Conservation (phyloP, 306 rosid species). For the Morella rubra region DNA sequence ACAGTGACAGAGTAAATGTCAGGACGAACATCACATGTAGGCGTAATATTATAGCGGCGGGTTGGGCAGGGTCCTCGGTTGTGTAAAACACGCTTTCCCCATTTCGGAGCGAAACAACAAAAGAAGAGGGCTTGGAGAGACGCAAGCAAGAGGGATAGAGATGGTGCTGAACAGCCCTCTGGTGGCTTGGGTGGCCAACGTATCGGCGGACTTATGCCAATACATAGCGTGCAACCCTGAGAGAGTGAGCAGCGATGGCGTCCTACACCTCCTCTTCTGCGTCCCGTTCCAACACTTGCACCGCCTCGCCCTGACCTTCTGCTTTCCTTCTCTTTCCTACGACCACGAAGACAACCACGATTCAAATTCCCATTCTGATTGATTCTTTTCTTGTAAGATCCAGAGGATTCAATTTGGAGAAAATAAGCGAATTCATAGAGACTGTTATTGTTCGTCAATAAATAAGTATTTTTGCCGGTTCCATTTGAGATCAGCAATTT, state of each 20-base stretch:
- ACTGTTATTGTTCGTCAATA: too few relatives aligned
- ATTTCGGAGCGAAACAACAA: not conserved
- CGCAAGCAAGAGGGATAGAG: slow-evolving; percentile 21
- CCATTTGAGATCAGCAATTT: too few relatives aligned
- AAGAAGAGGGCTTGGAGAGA: not conserved
- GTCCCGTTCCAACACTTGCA: slow-evolving; percentile 49
- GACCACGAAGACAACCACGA: not conserved
- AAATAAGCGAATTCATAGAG: too few relatives aligned
- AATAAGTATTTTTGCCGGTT: too few relatives aligned
- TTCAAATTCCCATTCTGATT: slow-evolving; percentile 33
- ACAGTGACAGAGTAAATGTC: too few relatives aligned
- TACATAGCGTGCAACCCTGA: slow-evolving; percentile 85
- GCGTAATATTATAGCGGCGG: too few relatives aligned
- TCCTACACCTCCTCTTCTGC: slow-evolving; percentile 64
- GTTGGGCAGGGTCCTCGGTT: not conserved
- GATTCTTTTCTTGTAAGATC: not conserved
- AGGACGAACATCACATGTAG: too few relatives aligned
- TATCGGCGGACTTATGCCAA: slow-evolving; percentile 63
- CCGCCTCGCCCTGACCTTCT: slow-evolving; percentile 41
- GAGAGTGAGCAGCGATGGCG: slow-evolving; percentile 47
- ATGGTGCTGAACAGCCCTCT: slow-evolving; percentile 72
- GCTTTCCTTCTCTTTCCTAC: slow-evolving; percentile 19
- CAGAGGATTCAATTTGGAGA: not conserved
- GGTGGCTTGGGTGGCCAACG: slow-evolving; percentile 56
- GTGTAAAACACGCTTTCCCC: not conserved